These are phyloP conservation scores for Borovskyia barvae DNA, from an alignment of 208 protist genomes.

Conservation along the genomic window DNA sequence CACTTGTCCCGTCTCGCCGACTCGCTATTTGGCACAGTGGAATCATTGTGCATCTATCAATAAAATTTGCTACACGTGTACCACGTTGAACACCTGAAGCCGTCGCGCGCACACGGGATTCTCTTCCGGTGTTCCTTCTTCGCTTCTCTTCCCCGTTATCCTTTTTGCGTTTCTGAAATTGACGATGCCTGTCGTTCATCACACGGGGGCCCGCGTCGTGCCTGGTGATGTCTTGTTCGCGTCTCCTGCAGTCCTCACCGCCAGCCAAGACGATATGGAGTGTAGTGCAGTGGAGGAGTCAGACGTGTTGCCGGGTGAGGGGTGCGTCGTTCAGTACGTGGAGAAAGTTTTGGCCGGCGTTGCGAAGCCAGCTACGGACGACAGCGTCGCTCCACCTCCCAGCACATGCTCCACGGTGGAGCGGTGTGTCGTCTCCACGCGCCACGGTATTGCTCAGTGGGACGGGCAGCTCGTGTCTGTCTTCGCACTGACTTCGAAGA, in stretches of 20 bases:
- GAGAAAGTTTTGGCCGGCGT: neutral
- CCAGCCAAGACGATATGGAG: neutral
- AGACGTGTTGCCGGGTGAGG: conserved; percentile 43
- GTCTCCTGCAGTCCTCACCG: neutral
- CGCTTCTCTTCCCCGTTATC: no score
- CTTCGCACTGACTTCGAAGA: conserved; percentile 9
- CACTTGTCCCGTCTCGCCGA: no score
- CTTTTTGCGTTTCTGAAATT: conserved; percentile 17
- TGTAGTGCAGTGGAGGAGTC: neutral
- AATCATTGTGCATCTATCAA: no score
- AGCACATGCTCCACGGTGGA: neutral
- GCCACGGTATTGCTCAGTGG: conserved; percentile 73
- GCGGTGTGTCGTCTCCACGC: conserved; percentile 40
- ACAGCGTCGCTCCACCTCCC: no score
- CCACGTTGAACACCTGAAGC: no score
- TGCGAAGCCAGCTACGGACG: no score
- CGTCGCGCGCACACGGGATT: no score
- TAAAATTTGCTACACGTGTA: no score
- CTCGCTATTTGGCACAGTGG: no score
- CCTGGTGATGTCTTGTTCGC: conserved; percentile 60
- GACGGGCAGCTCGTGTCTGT: conserved; percentile 55
- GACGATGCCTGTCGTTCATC: conserved; percentile 20
- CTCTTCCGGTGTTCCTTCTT: no score
- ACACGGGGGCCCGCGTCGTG: conserved; percentile 32
- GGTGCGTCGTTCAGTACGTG: conserved; percentile 50